These are phyloP conservation scores for Cutaneotrichosporon daszewskae DNA, from an alignment of 1,284 basidiomycete genomes.

Conservation along the genomic window DNA sequence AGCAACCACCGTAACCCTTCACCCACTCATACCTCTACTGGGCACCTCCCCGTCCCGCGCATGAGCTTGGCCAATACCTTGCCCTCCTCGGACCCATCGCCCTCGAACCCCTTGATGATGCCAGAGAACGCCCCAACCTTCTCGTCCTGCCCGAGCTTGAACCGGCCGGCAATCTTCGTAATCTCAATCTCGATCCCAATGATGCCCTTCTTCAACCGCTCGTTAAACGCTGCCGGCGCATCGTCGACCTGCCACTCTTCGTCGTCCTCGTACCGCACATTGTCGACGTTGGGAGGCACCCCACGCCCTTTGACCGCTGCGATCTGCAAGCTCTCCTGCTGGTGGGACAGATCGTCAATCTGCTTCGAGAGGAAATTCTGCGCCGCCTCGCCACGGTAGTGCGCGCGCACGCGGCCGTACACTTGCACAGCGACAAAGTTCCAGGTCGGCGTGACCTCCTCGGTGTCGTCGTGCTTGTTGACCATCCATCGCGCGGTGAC, in stretches of 20 bases:
- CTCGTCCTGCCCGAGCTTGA: conserved; percentile 47
- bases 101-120: conserved; percentile 41
- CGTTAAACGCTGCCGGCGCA: conserved; percentile 41
- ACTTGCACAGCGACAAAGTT: conserved; percentile 43
- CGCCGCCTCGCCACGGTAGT: conserved; percentile 18
- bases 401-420: conserved; percentile 33
- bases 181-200: conserved; percentile 46
- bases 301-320: too few species aligned
- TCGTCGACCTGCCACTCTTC: conserved; percentile 41
- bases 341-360: conserved; percentile 28
- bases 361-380: conserved; percentile 28
- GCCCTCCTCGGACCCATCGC: conserved; percentile 17
- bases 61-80: too few species aligned
- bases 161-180: conserved; percentile 41
- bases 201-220: conserved; percentile 43
- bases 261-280: too few species aligned
- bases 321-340: too few species aligned
- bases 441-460: conserved; percentile 46
- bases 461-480: conserved; percentile 31
- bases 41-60: too few species aligned
- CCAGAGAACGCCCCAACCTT: conserved; percentile 40
- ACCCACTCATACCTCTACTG: too few species aligned
- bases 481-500: conserved; percentile 40
- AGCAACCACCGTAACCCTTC: too few species aligned
- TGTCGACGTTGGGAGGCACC: not conserved